Percentiles rank a stretch among this genome's conserved stretches.
phyloP scores from a whole-genome alignment of 768 basidiomycete species.

The Dacryopinax primogenitus region DNA sequence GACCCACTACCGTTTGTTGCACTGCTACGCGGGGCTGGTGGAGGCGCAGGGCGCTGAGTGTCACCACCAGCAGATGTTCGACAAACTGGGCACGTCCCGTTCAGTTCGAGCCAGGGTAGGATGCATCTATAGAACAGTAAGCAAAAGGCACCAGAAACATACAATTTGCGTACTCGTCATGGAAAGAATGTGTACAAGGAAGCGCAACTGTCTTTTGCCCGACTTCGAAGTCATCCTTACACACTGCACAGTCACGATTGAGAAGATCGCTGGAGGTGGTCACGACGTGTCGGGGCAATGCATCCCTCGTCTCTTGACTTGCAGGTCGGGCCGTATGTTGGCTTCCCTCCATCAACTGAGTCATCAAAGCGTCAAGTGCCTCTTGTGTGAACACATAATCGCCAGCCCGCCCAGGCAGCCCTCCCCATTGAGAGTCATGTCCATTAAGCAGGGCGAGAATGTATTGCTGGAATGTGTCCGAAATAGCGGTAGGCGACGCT shows the following conservation, averaged over 20 bases:
- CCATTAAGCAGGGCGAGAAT: not conserved
- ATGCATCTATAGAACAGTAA: not conserved
- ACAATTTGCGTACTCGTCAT: not conserved
- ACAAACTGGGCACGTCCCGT: not conserved
- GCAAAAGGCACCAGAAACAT: not conserved
- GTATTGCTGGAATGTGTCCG: not conserved
- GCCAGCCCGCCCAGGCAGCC: not conserved
- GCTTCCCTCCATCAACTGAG: constrained; percentile 8
- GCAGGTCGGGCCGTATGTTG: not conserved
- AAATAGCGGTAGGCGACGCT: not conserved
- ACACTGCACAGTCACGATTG: not conserved
- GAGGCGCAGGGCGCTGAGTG: not conserved
- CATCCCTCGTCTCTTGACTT: not conserved
- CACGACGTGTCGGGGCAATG: not conserved
- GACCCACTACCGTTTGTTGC: not conserved
- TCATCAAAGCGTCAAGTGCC: not conserved
- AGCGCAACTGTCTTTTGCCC: not conserved
- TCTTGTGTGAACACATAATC: constrained; percentile 4
- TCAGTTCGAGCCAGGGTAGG: constrained; percentile 3
- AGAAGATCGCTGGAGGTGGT: not conserved
- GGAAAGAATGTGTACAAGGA: constrained; percentile 3
- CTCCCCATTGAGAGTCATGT: not conserved
- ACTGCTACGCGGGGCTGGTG: not conserved
- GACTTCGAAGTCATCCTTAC: not conserved
- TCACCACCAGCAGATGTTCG: not conserved